Evolutionary conservation across 495 filamentous ascomycete genomes (phyloP), one percentile per base, ranked within the genome.

Genomic region (Penicillium pancosmium): DNA sequence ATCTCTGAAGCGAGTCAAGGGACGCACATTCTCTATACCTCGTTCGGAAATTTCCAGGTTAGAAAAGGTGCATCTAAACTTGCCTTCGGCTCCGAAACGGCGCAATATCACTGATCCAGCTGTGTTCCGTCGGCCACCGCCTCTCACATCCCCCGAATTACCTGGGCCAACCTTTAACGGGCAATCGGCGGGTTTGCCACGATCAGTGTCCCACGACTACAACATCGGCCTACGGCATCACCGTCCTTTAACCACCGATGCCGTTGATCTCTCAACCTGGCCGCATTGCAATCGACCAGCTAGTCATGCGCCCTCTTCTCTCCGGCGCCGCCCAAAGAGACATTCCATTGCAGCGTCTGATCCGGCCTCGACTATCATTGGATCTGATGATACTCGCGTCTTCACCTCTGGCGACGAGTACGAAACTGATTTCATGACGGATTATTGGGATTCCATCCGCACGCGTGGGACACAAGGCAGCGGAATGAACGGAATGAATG

Each of bases 381-480:
- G 91, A 35, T 97, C 93, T 18, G 93, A 98, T 60, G 89, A 94
- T 62, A 84, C 84, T 43, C 87, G 89, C 54, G 87, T 86, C 16
- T 87, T 91, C 56, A 80, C 81, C 11, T 92, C 86, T 2, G 85
- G 86, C 5, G 92, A 93, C 52, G 93, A 96, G 60, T 91, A 95
- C 53, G 92, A 96, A 55, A 86, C 85, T 4, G 92, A 96, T 64
- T 86, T 90, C 56, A 84, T 89, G 73, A 96, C 90, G 63, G 94
- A 97, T 63, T 93, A 92, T 48, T 98, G 91, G 75, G 94, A 98
- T 71, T 97, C 93, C 15, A 78, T 94, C 60, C 87, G 92, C 56
- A 97, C 93, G 9, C 84, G 88, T 50, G 85, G 86, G 23, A 95
- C 92, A 7, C 85, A 73, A 55, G 80, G 76, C 55, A 84, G 81